Percentiles rank a stretch among this genome's conserved stretches.
Evolutionary conservation across 257 asterid species (phyloP).

Genomic region (Fraxinus quadrangulata): DNA sequence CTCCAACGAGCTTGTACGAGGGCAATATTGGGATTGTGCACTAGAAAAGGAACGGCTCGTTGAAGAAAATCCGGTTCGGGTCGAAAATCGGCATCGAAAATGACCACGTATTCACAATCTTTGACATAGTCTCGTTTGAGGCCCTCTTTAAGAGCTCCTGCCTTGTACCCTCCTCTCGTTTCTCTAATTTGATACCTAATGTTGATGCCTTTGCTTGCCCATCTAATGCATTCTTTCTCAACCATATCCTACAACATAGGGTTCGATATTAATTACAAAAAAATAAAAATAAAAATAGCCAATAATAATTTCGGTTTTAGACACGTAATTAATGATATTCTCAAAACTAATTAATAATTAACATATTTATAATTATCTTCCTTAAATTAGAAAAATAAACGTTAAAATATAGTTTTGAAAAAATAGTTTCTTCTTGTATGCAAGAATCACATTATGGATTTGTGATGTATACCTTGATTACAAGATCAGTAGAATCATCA

Average conservation of each 20-base stretch:
- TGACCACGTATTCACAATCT: slow-evolving; percentile 79
- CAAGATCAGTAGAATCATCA: slow-evolving; percentile 52
- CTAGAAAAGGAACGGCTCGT: slow-evolving; percentile 78
- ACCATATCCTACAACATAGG: slow-evolving; percentile 69
- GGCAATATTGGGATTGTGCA: slow-evolving; percentile 75
- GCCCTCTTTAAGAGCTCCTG: slow-evolving; percentile 98
- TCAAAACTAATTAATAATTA: too few species aligned
- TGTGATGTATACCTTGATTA: slow-evolving; percentile 10
- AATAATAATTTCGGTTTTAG: too few species aligned
- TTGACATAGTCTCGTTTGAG: slow-evolving; percentile 70
- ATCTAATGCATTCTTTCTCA: slow-evolving; percentile 83
- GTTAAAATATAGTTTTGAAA: not conserved
- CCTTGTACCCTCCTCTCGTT: slow-evolving; percentile 86
- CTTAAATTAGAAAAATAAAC: not conserved
- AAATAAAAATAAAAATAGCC: too few species aligned
- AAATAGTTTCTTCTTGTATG: too few species aligned
- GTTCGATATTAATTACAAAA: too few species aligned
- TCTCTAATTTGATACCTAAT: slow-evolving; percentile 80
- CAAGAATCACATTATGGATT: not conserved
- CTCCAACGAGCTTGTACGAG: slow-evolving; percentile 98
- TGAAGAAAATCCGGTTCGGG: slow-evolving; percentile 93
- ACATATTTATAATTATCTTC: not conserved
- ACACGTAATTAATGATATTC: not conserved
- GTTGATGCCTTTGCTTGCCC: slow-evolving; percentile 89
- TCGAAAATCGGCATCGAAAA: slow-evolving; percentile 91